These are phyloP conservation scores for Hemileccinum impolitum DNA, from an alignment of 768 basidiomycete genomes.

Conservation along the genomic window DNA sequence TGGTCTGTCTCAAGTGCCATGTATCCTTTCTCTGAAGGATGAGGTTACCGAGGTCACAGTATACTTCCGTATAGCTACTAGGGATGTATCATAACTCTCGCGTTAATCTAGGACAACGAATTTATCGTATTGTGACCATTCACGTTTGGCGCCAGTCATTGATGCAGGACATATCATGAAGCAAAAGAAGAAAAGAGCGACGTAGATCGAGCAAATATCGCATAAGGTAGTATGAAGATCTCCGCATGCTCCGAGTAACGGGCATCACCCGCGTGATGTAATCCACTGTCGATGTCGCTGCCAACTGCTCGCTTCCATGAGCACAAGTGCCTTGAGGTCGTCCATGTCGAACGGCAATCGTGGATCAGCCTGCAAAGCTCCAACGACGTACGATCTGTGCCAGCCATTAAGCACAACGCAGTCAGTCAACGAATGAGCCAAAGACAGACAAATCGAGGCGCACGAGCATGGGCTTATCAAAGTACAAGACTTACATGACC, in stretches of 20 bases:
- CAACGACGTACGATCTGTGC: constrained; percentile 41
- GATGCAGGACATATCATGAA: neutral
- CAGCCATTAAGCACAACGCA: neutral
- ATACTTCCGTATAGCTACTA: no score
- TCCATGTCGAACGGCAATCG: constrained; percentile 35
- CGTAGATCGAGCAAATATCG: no score
- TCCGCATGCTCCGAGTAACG: neutral
- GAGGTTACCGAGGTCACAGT: no score
- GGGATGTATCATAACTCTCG: no score
- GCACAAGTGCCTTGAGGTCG: constrained; percentile 35
- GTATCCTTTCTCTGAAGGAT: no score
- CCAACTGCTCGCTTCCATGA: constrained; percentile 42
- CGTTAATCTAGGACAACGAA: no score
- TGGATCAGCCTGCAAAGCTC: constrained; percentile 39
- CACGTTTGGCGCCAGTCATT: no score
- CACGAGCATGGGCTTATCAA: neutral
- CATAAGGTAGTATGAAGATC: neutral
- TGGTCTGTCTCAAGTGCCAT: no score
- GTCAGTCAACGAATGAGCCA: neutral
- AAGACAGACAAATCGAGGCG: neutral
- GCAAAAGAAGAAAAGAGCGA: neutral
- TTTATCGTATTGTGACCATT: no score
- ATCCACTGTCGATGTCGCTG: constrained; percentile 39
- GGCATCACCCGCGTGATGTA: constrained; percentile 17
- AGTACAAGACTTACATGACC: constrained; percentile 38